These are phyloP conservation scores for Corymbia citriodora DNA, from an alignment of 441 rosid genomes.

Conservation along the genomic window DNA sequence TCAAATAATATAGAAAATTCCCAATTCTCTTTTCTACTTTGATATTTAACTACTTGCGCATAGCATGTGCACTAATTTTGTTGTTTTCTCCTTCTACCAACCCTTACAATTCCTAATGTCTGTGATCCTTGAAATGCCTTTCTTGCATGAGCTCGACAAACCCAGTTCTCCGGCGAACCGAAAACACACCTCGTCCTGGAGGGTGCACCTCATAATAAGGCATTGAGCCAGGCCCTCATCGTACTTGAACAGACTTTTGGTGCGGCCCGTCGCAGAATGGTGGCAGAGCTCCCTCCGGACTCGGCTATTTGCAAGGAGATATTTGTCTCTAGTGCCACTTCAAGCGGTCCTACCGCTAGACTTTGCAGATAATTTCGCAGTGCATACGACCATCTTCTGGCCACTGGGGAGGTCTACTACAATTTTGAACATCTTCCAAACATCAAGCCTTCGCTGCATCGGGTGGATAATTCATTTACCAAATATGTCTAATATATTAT, in stretches of 20 bases:
- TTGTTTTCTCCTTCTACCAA: not conserved
- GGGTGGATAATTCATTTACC: accelerated
- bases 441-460: not conserved
- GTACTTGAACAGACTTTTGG: not conserved
- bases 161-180: not conserved
- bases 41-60: not conserved
- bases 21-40: too few species aligned
- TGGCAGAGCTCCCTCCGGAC: not conserved
- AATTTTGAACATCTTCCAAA: not conserved
- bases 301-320: not conserved
- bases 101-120: accelerated
- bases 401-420: not conserved
- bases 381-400: not conserved
- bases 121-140: not conserved
- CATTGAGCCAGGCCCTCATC: not conserved
- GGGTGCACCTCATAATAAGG: not conserved
- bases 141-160: not conserved
- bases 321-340: not conserved
- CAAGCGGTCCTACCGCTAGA: not conserved
- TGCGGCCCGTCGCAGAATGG: not conserved
- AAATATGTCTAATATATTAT: not conserved
- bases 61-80: not conserved
- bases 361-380: not conserved
- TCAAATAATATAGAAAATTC: too few species aligned
- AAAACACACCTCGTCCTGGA: not conserved